Base-by-base conservation (phyloP, 495 filamentous ascomycete genomes). In the Lentithecium fluviatile region DNA sequence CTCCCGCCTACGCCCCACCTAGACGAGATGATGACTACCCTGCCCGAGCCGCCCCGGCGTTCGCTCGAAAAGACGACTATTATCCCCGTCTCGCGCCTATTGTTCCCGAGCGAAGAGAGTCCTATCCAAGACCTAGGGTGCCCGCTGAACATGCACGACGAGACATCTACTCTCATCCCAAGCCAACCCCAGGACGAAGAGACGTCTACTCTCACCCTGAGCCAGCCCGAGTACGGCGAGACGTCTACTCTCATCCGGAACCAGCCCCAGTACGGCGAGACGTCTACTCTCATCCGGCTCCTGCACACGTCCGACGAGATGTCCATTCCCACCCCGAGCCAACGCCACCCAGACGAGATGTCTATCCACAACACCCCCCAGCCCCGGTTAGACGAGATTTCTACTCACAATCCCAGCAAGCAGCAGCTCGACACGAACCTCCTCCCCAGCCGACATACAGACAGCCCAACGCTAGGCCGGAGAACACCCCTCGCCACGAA, bases 11-110 rank as follows among this genome's bases (percentile, higher is more conserved):
- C 8, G 17, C 42, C 36, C 36, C 8, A 25, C 52, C n/a, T n/a
- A n/a, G 29, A 47, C 57, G 45, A 48, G 43, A 49, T 25, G 58
- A 55, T 19, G 37, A 54, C 42, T 55, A 55, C 25, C 52, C 59
- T 21, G 25, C 15, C 15, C 13, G 21, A 20, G 13, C 10, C 15
- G 34, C 45, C 12, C 45, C 52, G n/a, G 23, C 24, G 32, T 51
- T 42, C 32, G 59, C 34, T 17, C 36, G 37, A 36, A 62, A 54
- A 32, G 43, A 48, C 19, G 51, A 62, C 52, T 56, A 56, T 34
- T 62, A 62, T 29, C 42, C 51, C 20, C 50, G 51, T 50, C 25
- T 43, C 19, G 6, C 52, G 15, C 36, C 36, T 38, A 7, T 15
- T 7, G 36, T 38, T 15, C 36, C 36, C 36, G 36, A 38, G 36